Conservation (phyloP, 441 rosid genomes). For the Mallotus repandus region DNA sequence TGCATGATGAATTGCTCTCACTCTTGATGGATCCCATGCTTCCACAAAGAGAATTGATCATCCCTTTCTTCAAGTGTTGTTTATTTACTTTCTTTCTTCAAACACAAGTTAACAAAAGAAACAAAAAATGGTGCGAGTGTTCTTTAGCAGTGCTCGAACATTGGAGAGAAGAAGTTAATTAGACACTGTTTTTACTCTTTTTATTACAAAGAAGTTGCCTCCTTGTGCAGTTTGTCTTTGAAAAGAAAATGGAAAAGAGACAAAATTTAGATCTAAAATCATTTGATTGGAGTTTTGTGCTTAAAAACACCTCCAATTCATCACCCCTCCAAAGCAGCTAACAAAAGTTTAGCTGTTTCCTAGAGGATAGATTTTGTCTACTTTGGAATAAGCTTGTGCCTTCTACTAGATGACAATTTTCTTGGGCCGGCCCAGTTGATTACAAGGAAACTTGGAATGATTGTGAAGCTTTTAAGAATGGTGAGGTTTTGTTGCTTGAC, state of each 20-base stretch:
- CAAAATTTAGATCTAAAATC: slow-evolving; percentile 15
- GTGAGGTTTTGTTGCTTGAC: not conserved
- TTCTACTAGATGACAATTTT: slow-evolving; percentile 27
- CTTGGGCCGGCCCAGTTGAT: slow-evolving; percentile 44
- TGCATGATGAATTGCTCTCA: slow-evolving; percentile 33
- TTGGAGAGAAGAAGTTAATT: not conserved
- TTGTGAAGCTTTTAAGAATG: not conserved
- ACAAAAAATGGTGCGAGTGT: not conserved
- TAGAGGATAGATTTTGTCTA: slow-evolving; percentile 24
- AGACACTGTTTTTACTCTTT: slow-evolving; percentile 18
- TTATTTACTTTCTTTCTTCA: not conserved
- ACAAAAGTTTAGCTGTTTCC: slow-evolving; percentile 27
- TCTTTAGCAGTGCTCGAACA: not conserved
- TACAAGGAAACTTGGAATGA: slow-evolving; percentile 18
- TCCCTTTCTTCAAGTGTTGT: slow-evolving; percentile 4
- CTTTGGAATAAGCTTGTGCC: not conserved
- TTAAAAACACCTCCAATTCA: slow-evolving; percentile 4
- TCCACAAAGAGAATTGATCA: slow-evolving; percentile 41
- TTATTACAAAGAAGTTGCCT: slow-evolving; percentile 22
- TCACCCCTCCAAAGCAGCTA: not conserved
- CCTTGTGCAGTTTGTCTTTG: slow-evolving; percentile 7
- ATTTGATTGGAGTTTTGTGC: slow-evolving; percentile 29
- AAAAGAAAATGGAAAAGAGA: slow-evolving; percentile 21
- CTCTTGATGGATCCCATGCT: slow-evolving; percentile 40
- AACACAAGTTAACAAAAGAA: not conserved